These are phyloP conservation scores for Alnus rubra DNA, from an alignment of 306 rosid genomes.

Conservation along the genomic window DNA sequence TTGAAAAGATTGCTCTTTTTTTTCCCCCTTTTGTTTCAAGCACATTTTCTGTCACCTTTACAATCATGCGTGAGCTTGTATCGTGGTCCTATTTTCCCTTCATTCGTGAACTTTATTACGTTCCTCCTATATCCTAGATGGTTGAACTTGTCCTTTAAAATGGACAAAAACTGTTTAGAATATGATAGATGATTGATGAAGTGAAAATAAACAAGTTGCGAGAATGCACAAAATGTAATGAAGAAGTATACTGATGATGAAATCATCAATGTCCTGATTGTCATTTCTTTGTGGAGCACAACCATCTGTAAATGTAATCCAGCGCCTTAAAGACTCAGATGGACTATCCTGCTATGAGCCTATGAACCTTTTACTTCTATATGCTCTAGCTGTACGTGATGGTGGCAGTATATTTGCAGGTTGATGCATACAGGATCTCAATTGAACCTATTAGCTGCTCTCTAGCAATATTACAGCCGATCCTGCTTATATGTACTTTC, in stretches of 20 bases:
- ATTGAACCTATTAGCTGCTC: conserved; percentile 48
- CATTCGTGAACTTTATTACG: not conserved
- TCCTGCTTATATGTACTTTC: conserved; percentile 67
- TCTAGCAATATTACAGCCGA: conserved; percentile 81
- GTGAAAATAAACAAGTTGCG: not conserved
- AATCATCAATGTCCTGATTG: not conserved
- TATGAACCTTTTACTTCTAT: not conserved
- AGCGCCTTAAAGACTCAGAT: not conserved
- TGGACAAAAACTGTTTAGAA: not conserved
- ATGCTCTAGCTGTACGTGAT: not conserved
- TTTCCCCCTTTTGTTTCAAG: not conserved
- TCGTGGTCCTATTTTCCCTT: not conserved
- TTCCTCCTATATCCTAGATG: not conserved
- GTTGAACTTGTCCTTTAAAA: not conserved
- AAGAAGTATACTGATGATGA: not conserved
- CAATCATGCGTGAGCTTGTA: not conserved
- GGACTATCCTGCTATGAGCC: not conserved
- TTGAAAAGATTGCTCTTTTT: not conserved
- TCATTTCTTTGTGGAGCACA: not conserved
- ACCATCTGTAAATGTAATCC: not conserved
- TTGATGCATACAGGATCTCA: not conserved
- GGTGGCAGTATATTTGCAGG: not conserved
- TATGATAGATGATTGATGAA: not conserved
- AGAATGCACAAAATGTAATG: not conserved
- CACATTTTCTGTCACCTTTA: not conserved